Evolutionary conservation across 2,329 filamentous ascomycete genomes (phyloP).

Genomic region (Amylocarpus encephaloides): DNA sequence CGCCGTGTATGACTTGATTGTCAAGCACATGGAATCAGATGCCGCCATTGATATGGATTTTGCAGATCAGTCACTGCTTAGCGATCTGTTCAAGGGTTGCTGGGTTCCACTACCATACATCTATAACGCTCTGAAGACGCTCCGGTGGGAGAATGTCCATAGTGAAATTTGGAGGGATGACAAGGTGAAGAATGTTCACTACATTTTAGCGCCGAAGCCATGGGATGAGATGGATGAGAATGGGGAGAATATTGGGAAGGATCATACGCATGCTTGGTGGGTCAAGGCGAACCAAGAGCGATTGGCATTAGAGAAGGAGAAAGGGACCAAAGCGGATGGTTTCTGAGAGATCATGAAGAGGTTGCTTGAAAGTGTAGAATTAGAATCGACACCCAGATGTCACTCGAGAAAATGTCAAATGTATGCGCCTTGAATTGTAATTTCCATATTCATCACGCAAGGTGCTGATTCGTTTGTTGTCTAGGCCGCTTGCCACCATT

Average conservation of each 20-base stretch:
- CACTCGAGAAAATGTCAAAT: too few relatives aligned
- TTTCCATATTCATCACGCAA: too few relatives aligned
- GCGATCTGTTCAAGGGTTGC: slow-evolving; percentile 46
- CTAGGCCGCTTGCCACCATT: slow-evolving; percentile 7
- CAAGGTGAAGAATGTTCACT: slow-evolving; percentile 54
- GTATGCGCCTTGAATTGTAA: too few relatives aligned
- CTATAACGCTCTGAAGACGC: slow-evolving; percentile 58
- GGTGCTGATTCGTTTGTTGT: background rate
- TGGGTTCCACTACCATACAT: slow-evolving; percentile 55
- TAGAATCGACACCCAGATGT: too few relatives aligned
- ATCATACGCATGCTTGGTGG: slow-evolving; percentile 52
- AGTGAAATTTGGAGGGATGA: slow-evolving; percentile 51
- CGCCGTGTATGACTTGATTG: slow-evolving; percentile 44
- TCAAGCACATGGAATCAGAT: slow-evolving; percentile 42
- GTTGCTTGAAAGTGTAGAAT: background rate
- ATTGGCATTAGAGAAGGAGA: slow-evolving; percentile 29
- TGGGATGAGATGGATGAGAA: slow-evolving; percentile 47
- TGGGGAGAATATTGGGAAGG: slow-evolving; percentile 36
- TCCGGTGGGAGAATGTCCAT: slow-evolving; percentile 49
- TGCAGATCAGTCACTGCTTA: slow-evolving; percentile 53
- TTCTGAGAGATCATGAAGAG: slow-evolving; percentile 14
- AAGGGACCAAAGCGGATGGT: slow-evolving; percentile 26
- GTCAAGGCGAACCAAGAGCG: slow-evolving; percentile 41
- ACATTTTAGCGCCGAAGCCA: slow-evolving; percentile 55
- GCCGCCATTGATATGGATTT: slow-evolving; percentile 46